These are phyloP conservation scores for Furcasterigmium sp. DNA, from an alignment of 2,329 filamentous ascomycete genomes.

Conservation along the genomic window DNA sequence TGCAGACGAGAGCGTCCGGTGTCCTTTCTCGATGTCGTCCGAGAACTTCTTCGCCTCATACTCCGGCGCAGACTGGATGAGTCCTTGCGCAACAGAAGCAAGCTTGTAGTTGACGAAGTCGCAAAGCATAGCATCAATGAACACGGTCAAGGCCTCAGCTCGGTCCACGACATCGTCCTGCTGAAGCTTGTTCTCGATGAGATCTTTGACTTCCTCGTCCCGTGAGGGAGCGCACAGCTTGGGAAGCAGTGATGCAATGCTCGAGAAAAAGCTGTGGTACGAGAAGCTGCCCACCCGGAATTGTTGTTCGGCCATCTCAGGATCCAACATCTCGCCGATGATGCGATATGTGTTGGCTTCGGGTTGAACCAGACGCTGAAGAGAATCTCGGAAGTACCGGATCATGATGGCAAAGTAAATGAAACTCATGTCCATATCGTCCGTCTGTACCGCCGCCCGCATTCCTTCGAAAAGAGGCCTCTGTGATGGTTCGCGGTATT, in stretches of 20 bases:
- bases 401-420: constrained; percentile 66
- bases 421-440: constrained; percentile 59
- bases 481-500: constrained; percentile 45
- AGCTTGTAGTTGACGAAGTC: constrained; percentile 82
- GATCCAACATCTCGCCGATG: constrained; percentile 71
- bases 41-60: constrained; percentile 73
- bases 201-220: constrained; percentile 67
- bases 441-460: constrained; percentile 60
- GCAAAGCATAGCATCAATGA: constrained; percentile 72
- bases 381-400: constrained; percentile 64
- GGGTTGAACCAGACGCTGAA: constrained; percentile 65
- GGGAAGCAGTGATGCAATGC: constrained; percentile 69
- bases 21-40: constrained; percentile 54
- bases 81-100: constrained; percentile 62
- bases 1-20: constrained; percentile 52
- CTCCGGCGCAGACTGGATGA: constrained; percentile 64
- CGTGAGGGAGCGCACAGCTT: constrained; percentile 76
- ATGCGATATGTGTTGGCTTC: constrained; percentile 70
- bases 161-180: constrained; percentile 67
- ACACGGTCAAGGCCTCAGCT: constrained; percentile 67
- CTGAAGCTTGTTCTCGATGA: constrained; percentile 57
- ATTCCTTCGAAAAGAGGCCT: constrained; percentile 50
- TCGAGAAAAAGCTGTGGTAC: constrained; percentile 73
- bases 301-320: constrained; percentile 64
- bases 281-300: constrained; percentile 70